phyloP scores from a whole-genome alignment of 1,284 basidiomycete species.

The Meripilus lineatus region DNA sequence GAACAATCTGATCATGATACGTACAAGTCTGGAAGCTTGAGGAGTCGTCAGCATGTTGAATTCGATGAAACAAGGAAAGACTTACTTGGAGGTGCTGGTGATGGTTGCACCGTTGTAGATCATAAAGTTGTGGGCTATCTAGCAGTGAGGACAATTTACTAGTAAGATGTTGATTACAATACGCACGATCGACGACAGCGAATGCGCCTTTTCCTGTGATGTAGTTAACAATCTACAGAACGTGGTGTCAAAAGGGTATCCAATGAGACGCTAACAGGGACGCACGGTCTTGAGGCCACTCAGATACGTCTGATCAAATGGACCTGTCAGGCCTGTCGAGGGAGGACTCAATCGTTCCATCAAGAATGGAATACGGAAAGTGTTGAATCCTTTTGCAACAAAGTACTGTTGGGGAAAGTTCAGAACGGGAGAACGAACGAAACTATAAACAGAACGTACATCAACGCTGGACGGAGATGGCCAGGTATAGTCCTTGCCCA shows the following conservation, averaged over 20 bases:
- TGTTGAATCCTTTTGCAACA: conserved; percentile 52
- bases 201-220: conserved; percentile 57
- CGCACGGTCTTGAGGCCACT: conserved; percentile 41
- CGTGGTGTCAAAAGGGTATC: background rate
- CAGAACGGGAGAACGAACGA: conserved; percentile 5
- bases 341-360: conserved; percentile 53
- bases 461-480: conserved; percentile 42
- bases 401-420: conserved; percentile 37
- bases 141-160: conserved; percentile 3
- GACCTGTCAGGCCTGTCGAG: conserved; percentile 45
- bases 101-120: conserved; percentile 49
- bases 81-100: conserved; percentile 43
- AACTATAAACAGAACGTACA: conserved; percentile 20
- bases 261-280: background rate
- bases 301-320: conserved; percentile 51
- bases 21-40: conserved; percentile 48
- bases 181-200: conserved; percentile 52
- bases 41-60: conserved; percentile 23
- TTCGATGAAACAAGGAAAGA: conserved; percentile 6
- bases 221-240: conserved; percentile 44
- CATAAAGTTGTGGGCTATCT: conserved; percentile 54
- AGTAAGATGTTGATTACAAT: background rate
- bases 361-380: conserved; percentile 58
- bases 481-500: conserved; percentile 46
- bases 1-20: conserved; percentile 13